Conservation (phyloP, 805 yeast species). For the Saturnispora hagleri region DNA sequence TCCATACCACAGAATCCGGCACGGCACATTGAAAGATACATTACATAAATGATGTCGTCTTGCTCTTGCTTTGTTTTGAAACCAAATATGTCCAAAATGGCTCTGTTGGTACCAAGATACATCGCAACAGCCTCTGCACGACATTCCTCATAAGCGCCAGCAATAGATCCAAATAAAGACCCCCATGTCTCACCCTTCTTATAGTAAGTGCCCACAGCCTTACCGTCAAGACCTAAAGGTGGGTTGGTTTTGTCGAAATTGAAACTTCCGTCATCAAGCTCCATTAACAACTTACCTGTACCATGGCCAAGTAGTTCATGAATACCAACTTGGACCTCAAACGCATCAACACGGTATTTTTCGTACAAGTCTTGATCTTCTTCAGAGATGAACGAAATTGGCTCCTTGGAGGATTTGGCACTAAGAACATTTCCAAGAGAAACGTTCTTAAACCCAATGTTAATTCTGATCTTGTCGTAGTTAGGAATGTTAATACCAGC, state of each 20-base stretch:
- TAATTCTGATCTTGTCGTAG: constrained; percentile 80
- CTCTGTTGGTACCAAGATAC: constrained; percentile 61
- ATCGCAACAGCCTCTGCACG: constrained; percentile 88
- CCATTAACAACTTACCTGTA: constrained; percentile 67
- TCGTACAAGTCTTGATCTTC: constrained; percentile 49
- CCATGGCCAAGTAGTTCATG: constrained; percentile 92
- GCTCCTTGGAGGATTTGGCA: constrained; percentile 62
- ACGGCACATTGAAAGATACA: constrained; percentile 75
- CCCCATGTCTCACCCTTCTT: constrained; percentile 88
- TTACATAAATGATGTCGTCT: constrained; percentile 53
- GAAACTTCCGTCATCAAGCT: constrained; percentile 49
- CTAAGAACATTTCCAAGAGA: constrained; percentile 79
- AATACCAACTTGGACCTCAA: constrained; percentile 89
- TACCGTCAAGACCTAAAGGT: constrained; percentile 50
- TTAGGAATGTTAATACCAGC: constrained; percentile 92
- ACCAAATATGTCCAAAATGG: constrained; percentile 67
- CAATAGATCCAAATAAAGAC: constrained; percentile 66
- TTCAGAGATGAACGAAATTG: constrained; percentile 54
- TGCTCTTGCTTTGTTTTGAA: constrained; percentile 48
- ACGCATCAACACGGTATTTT: constrained; percentile 69
- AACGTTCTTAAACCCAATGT: constrained; percentile 81
- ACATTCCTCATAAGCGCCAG: constrained; percentile 89
- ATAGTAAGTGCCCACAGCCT: constrained; percentile 61
- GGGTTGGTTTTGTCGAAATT: constrained; percentile 62
- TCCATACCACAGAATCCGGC: constrained; percentile 81